phyloP scores from a whole-genome alignment of 352 stramenopile species.

The Pythium dissotocum region DNA sequence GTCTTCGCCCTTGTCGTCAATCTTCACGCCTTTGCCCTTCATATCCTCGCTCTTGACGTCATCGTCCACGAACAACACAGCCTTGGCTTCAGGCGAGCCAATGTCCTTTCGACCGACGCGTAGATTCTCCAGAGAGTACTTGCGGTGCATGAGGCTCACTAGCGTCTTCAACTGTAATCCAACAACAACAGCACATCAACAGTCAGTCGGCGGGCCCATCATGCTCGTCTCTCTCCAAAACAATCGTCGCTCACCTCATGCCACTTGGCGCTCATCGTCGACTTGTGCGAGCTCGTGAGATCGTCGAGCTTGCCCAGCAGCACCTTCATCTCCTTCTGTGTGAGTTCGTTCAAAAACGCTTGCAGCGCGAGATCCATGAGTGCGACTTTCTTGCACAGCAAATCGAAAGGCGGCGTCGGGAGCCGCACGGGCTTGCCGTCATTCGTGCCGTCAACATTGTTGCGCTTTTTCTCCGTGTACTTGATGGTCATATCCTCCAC shows the following conservation, averaged over 20 bases:
- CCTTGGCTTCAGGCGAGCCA: constrained; percentile 6
- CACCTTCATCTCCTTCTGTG: constrained; percentile 64
- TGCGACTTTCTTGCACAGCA: constrained; percentile 81
- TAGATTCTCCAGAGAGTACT: constrained; percentile 82
- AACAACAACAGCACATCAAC: neutral
- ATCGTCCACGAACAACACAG: constrained; percentile 21
- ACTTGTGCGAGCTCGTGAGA: constrained; percentile 71
- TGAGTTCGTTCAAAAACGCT: constrained; percentile 75
- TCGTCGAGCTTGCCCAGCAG: constrained; percentile 74
- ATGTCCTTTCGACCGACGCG: constrained; percentile 52
- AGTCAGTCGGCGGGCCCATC: neutral
- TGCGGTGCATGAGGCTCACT: constrained; percentile 81
- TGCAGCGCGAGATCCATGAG: constrained; percentile 84
- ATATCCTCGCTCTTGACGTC: constrained; percentile 15
- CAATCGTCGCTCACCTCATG: constrained; percentile 49
- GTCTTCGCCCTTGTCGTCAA: neutral
- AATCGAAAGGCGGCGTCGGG: constrained; percentile 51
- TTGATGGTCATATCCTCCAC: constrained; percentile 76
- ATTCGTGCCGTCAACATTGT: constrained; percentile 6
- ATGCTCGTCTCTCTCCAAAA: neutral
- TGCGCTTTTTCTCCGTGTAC: constrained; percentile 63
- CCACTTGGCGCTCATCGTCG: constrained; percentile 82
- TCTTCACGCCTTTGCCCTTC: neutral
- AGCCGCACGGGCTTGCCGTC: constrained; percentile 4
- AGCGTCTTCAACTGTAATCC: constrained; percentile 69